Percentiles rank a stretch among this genome's conserved stretches.
Conservation (phyloP, 345 rosid genomes). For the Mangifera indica region DNA sequence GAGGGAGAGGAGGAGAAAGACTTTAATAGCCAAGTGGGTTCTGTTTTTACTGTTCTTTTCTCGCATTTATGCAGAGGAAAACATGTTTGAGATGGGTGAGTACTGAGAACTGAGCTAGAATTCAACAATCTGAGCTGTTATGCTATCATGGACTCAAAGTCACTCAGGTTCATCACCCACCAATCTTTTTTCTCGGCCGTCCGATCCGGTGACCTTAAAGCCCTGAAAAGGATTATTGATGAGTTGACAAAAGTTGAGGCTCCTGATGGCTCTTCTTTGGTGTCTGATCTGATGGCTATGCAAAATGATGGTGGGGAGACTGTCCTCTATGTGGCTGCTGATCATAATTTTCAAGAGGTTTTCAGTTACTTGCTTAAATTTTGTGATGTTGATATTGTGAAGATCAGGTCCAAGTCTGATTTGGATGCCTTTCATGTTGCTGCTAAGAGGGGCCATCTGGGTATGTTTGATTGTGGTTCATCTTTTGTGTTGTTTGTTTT, state of each 20-base stretch:
- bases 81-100: background rate
- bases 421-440: slow-evolving; percentile 85
- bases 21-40: background rate
- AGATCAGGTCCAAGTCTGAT: slow-evolving; percentile 85
- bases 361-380: slow-evolving; percentile 65
- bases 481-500: background rate
- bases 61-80: background rate
- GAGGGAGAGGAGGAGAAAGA: background rate
- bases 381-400: slow-evolving; percentile 55
- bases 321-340: slow-evolving; percentile 69
- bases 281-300: slow-evolving; percentile 69
- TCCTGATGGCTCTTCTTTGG: slow-evolving; percentile 50
- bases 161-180: slow-evolving; percentile 65
- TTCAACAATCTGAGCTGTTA: background rate
- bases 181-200: slow-evolving; percentile 81
- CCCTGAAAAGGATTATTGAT: slow-evolving; percentile 50
- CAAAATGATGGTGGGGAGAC: slow-evolving; percentile 81
- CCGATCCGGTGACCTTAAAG: slow-evolving; percentile 62
- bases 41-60: background rate
- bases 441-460: slow-evolving; percentile 78
- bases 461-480: slow-evolving; percentile 40
- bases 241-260: slow-evolving; percentile 46
- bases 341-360: slow-evolving; percentile 45
- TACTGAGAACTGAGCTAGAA: too few relatives aligned
- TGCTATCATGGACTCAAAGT: slow-evolving; percentile 60